Evolutionary conservation across 768 basidiomycete genomes (phyloP).

Genomic region (Russula olivacea): DNA sequence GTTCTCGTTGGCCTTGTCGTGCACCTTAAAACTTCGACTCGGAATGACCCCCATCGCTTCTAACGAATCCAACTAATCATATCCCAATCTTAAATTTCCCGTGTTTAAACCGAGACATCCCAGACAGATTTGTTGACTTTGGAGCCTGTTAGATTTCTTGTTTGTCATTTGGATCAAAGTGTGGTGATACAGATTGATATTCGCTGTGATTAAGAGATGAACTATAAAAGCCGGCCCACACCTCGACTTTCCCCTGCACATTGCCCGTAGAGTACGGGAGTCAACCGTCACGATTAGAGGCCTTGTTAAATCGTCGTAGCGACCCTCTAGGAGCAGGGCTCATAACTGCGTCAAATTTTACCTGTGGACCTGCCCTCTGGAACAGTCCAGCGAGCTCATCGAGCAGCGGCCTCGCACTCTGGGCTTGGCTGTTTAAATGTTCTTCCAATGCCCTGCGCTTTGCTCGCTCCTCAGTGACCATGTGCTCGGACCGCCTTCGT

Average conservation of each 20-base stretch:
- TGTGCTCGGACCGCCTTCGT: constrained; percentile 15
- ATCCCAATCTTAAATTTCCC: too few species aligned
- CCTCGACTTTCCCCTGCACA: not conserved
- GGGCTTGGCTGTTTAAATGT: constrained; percentile 5
- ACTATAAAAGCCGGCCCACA: not conserved
- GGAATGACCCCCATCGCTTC: too few species aligned
- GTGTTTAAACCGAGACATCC: too few species aligned
- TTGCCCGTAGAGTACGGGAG: not conserved
- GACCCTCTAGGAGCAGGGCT: not conserved
- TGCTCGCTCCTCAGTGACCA: constrained; percentile 10
- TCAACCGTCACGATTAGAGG: not conserved
- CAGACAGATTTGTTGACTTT: too few species aligned
- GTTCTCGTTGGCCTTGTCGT: too few species aligned
- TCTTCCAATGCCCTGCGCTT: constrained; percentile 12
- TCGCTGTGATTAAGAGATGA: too few species aligned
- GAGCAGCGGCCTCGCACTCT: constrained; percentile 12
- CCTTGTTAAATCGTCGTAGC: not conserved
- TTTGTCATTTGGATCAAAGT: too few species aligned
- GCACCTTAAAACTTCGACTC: too few species aligned
- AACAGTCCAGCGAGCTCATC: constrained; percentile 16
- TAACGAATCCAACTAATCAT: too few species aligned
- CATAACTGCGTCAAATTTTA: not conserved
- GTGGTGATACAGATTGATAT: too few species aligned
- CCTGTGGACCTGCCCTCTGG: not conserved
- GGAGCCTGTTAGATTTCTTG: too few species aligned